phyloP scores from a whole-genome alignment of 73 alveolate species.

The Loxodes magnus region DNA sequence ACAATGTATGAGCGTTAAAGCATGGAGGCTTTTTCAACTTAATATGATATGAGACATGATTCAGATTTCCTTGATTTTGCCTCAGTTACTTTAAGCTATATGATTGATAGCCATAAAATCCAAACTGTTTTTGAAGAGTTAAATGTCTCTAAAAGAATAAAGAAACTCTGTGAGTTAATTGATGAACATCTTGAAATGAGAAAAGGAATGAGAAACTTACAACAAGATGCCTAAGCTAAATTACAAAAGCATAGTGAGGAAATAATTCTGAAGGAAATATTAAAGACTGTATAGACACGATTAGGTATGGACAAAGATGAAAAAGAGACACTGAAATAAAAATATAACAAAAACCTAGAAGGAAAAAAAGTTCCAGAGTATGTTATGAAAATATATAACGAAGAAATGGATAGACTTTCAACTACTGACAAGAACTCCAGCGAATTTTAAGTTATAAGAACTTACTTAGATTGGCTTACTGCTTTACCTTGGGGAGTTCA shows the following conservation, averaged over 20 bases:
- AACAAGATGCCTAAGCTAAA: slow-evolving; percentile 26
- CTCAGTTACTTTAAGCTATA: slow-evolving; percentile 22
- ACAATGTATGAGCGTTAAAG: slow-evolving; percentile 25
- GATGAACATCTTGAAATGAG: slow-evolving; percentile 40
- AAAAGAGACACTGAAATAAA: slow-evolving; percentile 23
- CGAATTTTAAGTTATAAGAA: slow-evolving; percentile 56
- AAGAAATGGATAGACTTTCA: slow-evolving; percentile 35
- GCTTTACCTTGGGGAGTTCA: slow-evolving; percentile 65
- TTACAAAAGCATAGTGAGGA: slow-evolving; percentile 28
- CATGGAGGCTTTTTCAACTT: slow-evolving; percentile 22
- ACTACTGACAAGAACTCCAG: slow-evolving; percentile 36
- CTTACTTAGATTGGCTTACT: slow-evolving; percentile 51
- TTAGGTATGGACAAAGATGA: slow-evolving; percentile 44
- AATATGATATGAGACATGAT: slow-evolving; percentile 21
- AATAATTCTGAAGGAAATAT: slow-evolving; percentile 25
- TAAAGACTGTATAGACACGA: slow-evolving; percentile 32
- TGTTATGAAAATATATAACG: slow-evolving; percentile 36
- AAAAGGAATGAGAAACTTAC: slow-evolving; percentile 34
- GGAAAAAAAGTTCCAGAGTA: slow-evolving; percentile 46
- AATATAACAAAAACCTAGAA: slow-evolving; percentile 28
- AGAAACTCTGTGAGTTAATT: slow-evolving; percentile 19
- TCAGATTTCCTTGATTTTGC: slow-evolving; percentile 22
- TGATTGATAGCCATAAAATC: slow-evolving; percentile 17
- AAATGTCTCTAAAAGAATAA: slow-evolving; percentile 23
- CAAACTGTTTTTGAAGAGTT: slow-evolving; percentile 26